phyloP scores from a whole-genome alignment of 2,329 filamentous ascomycete species.

The Nemania sp. region DNA sequence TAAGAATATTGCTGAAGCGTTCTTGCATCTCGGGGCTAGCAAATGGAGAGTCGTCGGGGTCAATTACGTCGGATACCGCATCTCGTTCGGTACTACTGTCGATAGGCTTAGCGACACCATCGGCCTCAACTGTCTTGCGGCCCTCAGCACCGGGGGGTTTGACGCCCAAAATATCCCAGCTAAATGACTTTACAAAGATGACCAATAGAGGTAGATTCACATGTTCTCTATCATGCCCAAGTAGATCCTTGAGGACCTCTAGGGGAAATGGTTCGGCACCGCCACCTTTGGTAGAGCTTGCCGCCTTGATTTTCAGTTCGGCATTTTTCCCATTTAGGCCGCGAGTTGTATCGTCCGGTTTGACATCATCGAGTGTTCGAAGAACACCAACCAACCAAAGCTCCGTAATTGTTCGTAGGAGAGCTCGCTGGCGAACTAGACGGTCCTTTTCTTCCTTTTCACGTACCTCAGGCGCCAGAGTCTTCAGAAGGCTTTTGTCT shows the following conservation, averaged over 20 bases:
- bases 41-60: conserved; percentile 76
- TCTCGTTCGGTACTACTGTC: conserved; percentile 64
- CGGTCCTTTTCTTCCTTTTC: conserved; percentile 98
- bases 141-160: conserved; percentile 78
- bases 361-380: conserved; percentile 79
- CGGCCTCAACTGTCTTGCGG: conserved; percentile 86
- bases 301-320: conserved; percentile 67
- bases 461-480: conserved; percentile 80
- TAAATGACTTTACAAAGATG: conserved; percentile 94
- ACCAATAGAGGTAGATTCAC: conserved; percentile 91
- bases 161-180: conserved; percentile 92
- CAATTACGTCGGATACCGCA: conserved; percentile 60
- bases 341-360: conserved; percentile 72
- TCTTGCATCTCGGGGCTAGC: conserved; percentile 82
- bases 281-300: conserved; percentile 68
- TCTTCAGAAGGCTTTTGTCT: conserved; percentile 85
- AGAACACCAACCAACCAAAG: conserved; percentile 94
- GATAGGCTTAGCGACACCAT: conserved; percentile 71
- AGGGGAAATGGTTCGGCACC: conserved; percentile 92
- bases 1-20: conserved; percentile 86
- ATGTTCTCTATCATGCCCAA: conserved; percentile 94
- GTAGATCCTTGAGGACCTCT: conserved; percentile 96
- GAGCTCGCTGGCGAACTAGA: conserved; percentile 82
- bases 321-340: conserved; percentile 72
- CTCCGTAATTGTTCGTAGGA: conserved; percentile 92